Percentiles rank a stretch among this genome's conserved stretches.
phyloP scores from a whole-genome alignment of 2,329 filamentous ascomycete species.

The Beauveria varroae region DNA sequence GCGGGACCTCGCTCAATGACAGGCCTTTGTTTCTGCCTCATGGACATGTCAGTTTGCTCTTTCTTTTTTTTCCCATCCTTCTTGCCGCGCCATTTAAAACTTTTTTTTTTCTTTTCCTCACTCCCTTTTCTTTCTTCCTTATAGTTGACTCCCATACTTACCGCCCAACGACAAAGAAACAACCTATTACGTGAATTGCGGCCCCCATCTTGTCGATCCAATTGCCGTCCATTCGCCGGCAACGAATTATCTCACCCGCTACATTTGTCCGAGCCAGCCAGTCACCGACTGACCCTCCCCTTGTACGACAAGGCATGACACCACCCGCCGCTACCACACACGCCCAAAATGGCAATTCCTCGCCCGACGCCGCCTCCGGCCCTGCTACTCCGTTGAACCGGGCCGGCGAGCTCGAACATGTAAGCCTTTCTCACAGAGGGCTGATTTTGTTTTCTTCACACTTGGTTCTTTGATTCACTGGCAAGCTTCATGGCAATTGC shows the following conservation, averaged over 20 bases:
- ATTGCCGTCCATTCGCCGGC: background rate
- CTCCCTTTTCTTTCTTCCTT: background rate
- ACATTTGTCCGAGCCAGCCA: no score
- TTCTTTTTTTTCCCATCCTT: background rate
- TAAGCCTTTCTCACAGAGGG: constrained; percentile 32
- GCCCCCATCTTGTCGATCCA: background rate
- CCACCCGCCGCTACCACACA: constrained; percentile 3
- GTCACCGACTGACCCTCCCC: background rate
- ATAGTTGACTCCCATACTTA: background rate
- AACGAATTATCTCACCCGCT: no score
- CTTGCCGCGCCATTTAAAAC: background rate
- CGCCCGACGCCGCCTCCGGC: background rate
- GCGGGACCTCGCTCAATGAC: constrained; percentile 11
- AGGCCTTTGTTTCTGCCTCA: background rate
- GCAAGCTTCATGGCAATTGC: no score
- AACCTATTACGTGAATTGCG: background rate
- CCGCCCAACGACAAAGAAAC: background rate
- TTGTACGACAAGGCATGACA: background rate
- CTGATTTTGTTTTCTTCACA: no score
- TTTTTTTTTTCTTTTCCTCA: background rate
- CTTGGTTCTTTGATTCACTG: no score
- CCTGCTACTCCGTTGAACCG: background rate
- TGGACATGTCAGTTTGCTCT: no score
- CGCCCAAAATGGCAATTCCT: constrained; percentile 6
- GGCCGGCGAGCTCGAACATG: constrained; percentile 32